phyloP scores from a whole-genome alignment of 352 stramenopile genomes.

The Phytophthora agathidicida region DNA sequence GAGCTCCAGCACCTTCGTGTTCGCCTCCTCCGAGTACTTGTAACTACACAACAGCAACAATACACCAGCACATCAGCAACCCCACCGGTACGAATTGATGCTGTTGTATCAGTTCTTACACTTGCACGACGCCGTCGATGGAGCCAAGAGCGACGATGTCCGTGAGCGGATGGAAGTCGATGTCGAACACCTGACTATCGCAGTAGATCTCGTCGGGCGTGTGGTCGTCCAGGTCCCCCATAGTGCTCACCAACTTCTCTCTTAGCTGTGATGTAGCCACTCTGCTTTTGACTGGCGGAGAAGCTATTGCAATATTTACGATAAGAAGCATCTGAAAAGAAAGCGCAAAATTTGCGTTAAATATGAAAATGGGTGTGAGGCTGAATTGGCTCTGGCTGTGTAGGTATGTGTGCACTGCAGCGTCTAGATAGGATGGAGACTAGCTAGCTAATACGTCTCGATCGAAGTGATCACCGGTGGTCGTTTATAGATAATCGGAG shows the following conservation, averaged over 20 bases:
- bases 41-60: constrained; percentile 46
- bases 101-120: constrained; percentile 44
- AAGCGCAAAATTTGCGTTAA: constrained; percentile 32
- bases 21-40: constrained; percentile 79
- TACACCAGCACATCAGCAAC: neutral
- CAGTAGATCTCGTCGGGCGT: constrained; percentile 81
- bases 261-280: no score
- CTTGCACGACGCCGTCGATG: constrained; percentile 83
- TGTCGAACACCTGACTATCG: constrained; percentile 81
- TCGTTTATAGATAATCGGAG: constrained; percentile 69
- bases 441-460: constrained; percentile 18
- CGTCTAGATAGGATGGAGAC: constrained; percentile 32
- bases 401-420: neutral
- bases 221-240: constrained; percentile 76
- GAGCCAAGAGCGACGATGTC: constrained; percentile 77
- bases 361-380: constrained; percentile 17
- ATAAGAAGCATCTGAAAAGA: neutral
- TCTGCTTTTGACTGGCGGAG: constrained; percentile 24
- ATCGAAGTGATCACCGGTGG: neutral
- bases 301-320: constrained; percentile 5
- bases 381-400: constrained; percentile 1
- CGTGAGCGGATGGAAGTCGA: constrained; percentile 82
- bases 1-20: constrained; percentile 73
- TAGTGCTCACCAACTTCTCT: no score
- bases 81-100: no score